These are phyloP conservation scores for Abelmoschus esculentus DNA, from an alignment of 345 rosid species.

Conservation along the genomic window DNA sequence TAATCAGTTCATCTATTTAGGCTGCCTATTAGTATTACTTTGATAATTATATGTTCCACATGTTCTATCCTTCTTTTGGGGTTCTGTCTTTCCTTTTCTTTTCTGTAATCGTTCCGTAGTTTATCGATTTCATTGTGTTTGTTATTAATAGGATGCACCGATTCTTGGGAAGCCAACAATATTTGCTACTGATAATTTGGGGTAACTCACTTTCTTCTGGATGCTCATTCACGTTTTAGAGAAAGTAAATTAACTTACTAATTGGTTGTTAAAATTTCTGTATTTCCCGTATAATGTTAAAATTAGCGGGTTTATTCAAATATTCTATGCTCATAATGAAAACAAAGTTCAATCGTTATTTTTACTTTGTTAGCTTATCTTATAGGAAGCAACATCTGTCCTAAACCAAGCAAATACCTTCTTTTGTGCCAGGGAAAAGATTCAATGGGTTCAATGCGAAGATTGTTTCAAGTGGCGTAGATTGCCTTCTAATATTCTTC, in stretches of 20 bases:
- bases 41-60: background rate
- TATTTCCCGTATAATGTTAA: background rate
- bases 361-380: background rate
- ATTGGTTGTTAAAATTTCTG: slow-evolving; percentile 2
- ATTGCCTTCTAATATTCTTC: slow-evolving; percentile 49
- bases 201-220: slow-evolving; percentile 44
- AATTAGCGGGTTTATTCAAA: background rate
- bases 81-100: background rate
- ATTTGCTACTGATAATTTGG: slow-evolving; percentile 38
- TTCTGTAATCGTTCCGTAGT: background rate
- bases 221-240: slow-evolving; percentile 5
- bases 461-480: slow-evolving; percentile 74
- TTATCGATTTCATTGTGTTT: slow-evolving; percentile 4
- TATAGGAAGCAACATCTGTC: background rate
- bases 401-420: background rate
- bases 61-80: background rate
- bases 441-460: slow-evolving; percentile 75
- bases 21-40: background rate
- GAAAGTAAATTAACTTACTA: background rate
- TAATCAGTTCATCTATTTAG: background rate
- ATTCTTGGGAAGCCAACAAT: slow-evolving; percentile 77
- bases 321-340: background rate
- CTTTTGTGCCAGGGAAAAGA: slow-evolving; percentile 38
- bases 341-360: background rate
- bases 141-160: slow-evolving; percentile 69